These are phyloP conservation scores for Sporothrix schenckii DNA, from an alignment of 2,329 filamentous ascomycete species.

Conservation along the genomic window DNA sequence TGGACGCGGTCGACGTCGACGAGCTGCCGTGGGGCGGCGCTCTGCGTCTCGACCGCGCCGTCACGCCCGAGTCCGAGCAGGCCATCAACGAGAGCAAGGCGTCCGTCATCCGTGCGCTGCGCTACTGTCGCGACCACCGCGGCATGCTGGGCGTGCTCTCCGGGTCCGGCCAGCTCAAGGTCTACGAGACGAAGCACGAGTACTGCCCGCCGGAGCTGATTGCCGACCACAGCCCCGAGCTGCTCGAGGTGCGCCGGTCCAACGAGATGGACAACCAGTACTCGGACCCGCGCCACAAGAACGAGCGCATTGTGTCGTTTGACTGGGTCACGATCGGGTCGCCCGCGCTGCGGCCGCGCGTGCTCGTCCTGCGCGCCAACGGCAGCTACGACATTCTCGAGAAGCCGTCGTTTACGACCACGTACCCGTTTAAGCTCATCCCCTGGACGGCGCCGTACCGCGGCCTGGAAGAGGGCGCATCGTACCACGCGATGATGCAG, in stretches of 20 bases:
- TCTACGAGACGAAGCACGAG: constrained; percentile 62
- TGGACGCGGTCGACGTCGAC: constrained; percentile 62
- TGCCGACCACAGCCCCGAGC: constrained; percentile 57
- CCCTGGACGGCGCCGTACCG: constrained; percentile 64
- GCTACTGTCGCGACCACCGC: constrained; percentile 64
- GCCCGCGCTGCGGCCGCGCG: constrained; percentile 58
- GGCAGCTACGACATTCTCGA: constrained; percentile 65
- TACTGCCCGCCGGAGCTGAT: constrained; percentile 48
- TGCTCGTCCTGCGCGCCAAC: constrained; percentile 62
- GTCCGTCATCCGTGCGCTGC: constrained; percentile 64
- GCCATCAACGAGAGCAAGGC: constrained; percentile 58
- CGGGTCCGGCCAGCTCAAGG: constrained; percentile 64
- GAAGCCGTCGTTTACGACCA: constrained; percentile 60
- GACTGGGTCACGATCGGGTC: constrained; percentile 67
- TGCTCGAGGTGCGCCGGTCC: constrained; percentile 62
- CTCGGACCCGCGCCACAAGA: constrained; percentile 54
- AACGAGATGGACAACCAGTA: constrained; percentile 65
- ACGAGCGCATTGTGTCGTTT: constrained; percentile 67
- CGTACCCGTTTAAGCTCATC: constrained; percentile 62
- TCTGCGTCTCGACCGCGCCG: constrained; percentile 59
- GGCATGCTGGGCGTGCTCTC: constrained; percentile 65
- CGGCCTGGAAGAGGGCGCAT: constrained; percentile 56
- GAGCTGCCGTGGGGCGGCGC: constrained; percentile 65
- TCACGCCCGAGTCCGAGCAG: constrained; percentile 58
- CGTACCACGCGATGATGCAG: constrained; percentile 60